These are phyloP conservation scores for Potentilla sterilis DNA, from an alignment of 306 rosid species.

Conservation along the genomic window DNA sequence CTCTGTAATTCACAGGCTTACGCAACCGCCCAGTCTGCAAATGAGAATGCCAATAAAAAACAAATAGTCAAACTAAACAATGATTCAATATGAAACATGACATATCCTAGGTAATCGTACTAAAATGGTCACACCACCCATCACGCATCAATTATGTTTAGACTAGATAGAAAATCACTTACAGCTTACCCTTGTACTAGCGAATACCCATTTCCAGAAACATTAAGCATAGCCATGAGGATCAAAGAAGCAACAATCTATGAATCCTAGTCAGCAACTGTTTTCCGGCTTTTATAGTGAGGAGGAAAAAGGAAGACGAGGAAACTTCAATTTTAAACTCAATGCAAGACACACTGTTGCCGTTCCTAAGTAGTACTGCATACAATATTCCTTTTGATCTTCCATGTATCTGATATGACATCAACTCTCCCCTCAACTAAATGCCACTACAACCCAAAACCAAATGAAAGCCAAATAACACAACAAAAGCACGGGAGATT, in stretches of 20 bases:
- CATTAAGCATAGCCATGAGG: background rate
- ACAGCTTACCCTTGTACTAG: background rate
- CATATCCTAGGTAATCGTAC: background rate
- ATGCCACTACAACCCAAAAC: background rate
- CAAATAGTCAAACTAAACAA: conserved; percentile 10
- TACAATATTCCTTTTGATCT: background rate
- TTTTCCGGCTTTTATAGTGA: background rate
- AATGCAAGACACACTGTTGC: background rate
- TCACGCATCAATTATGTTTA: background rate
- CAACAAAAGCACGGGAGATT: background rate
- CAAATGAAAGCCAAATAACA: background rate
- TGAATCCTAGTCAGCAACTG: background rate
- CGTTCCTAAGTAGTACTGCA: background rate
- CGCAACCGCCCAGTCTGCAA: conserved; percentile 64
- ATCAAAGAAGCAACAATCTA: background rate
- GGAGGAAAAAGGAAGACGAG: background rate
- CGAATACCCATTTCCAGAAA: background rate
- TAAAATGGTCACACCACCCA: background rate
- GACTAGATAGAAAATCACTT: background rate
- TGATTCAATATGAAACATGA: background rate
- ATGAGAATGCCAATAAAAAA: conserved; percentile 6
- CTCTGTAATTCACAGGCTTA: conserved; percentile 56
- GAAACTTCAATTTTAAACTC: background rate
- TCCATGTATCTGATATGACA: background rate
- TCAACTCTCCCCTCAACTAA: background rate